Evolutionary conservation across 345 rosid genomes (phyloP).

Genomic region (Garcia nutans): DNA sequence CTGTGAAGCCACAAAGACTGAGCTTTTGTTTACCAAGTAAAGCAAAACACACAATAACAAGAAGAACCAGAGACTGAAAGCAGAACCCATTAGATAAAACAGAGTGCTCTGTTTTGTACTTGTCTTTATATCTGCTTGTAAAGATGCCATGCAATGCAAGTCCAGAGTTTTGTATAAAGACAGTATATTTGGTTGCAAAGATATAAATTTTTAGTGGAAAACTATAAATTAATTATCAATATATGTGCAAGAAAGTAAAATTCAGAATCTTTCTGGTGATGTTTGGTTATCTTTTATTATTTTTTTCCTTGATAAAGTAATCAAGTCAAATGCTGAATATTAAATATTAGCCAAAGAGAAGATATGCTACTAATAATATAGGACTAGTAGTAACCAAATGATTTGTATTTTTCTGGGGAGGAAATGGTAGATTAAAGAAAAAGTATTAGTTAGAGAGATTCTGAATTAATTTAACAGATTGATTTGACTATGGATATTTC

Average conservation of each 20-base stretch:
- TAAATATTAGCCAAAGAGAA: neutral
- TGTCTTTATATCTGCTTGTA: neutral
- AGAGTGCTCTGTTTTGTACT: neutral
- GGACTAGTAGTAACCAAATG: neutral
- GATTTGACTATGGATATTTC: neutral
- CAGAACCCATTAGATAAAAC: constrained; percentile 20
- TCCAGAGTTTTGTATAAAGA: neutral
- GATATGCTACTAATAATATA: neutral
- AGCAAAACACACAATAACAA: constrained; percentile 25
- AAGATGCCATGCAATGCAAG: constrained; percentile 3
- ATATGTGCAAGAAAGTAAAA: neutral
- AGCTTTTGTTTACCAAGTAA: constrained; percentile 17
- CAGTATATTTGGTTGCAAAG: neutral
- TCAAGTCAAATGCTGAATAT: neutral
- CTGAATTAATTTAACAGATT: neutral
- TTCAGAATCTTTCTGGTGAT: neutral
- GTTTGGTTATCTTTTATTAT: neutral
- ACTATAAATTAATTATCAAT: neutral
- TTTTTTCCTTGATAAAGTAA: neutral
- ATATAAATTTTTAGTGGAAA: neutral
- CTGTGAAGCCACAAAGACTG: constrained; percentile 19
- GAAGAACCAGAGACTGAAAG: constrained; percentile 25
- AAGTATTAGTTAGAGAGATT: neutral
- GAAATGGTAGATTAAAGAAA: neutral
- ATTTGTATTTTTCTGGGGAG: neutral